Evolutionary conservation across 208 protist genomes (phyloP).

Genomic region (Trichomonas vaginalis): DNA sequence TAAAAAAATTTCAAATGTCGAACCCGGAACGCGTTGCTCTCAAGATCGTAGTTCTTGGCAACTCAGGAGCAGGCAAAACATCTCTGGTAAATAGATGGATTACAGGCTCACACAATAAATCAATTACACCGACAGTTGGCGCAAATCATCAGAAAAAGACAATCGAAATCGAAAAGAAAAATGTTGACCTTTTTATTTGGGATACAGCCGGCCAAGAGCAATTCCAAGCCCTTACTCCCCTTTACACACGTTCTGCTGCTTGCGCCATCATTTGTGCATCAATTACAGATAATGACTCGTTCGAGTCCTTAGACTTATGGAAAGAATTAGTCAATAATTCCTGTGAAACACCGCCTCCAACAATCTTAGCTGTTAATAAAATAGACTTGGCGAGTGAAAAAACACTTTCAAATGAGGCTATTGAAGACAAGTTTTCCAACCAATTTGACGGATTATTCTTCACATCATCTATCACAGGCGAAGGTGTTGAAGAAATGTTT

Average conservation of each 20-base stretch:
- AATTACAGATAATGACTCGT: not conserved
- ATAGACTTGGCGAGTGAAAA: not conserved
- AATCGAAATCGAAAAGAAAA: not conserved
- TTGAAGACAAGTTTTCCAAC: not conserved
- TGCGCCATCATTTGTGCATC: not conserved
- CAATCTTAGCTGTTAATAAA: not conserved
- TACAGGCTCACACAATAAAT: not conserved
- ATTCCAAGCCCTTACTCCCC: not conserved
- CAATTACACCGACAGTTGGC: not conserved
- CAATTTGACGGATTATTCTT: not conserved
- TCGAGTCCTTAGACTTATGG: not conserved
- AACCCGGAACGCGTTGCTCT: not conserved
- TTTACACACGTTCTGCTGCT: not conserved
- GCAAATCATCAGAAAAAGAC: slow-evolving; percentile 1
- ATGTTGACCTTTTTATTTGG: not conserved
- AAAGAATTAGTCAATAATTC: not conserved
- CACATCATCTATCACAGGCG: not conserved
- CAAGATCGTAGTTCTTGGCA: not conserved
- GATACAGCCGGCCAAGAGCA: not conserved
- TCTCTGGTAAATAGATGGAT: not conserved
- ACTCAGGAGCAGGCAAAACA: not conserved
- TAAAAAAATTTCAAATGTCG: not conserved
- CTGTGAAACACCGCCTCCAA: not conserved
- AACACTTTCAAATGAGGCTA: not conserved
- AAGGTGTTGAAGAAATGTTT: not conserved